Base-by-base conservation (phyloP, 768 basidiomycete species). In the Steccherinum ochraceum region DNA sequence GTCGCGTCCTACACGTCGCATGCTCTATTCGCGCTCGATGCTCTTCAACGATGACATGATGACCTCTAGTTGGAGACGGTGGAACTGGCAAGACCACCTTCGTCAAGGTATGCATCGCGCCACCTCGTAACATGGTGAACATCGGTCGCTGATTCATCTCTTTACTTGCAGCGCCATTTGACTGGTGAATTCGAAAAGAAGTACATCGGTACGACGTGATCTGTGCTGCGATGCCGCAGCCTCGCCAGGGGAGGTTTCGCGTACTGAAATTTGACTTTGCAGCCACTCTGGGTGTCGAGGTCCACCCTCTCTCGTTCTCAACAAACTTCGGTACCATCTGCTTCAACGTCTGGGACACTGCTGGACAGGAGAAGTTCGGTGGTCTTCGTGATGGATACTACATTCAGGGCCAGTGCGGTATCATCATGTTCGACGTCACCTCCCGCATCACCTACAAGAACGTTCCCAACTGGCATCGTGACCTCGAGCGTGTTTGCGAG, bases 141-240 rank as follows among this genome's bases (percentile, higher is more conserved):
- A 60, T 55, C 60, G 76, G 84, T 85, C 79, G 72, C 76, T 83
- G 80, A 86, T 84, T 72, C 62, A 55, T 21, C 48, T 7, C 35
- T 25, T n/a, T 46, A 51, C 56, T 64, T 61, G 41, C 64, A 92
- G 91, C 91, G 93, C 69, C 94, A 97, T 74, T 84, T 95, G 82
- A 96, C 93, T 58, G 95, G 95, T 68, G 95, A 98, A 81, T 98
- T 99, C 69, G 95, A 99, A 77, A 99, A 99, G 83, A 99, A 99
- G 72, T 97, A 96, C 73, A 95, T 95, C 55, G 94, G 92, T 94
- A 70, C 52, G 87, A 44, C 47, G 50, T 50, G 51, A 46, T 24
- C 45, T 35, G 30, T 35, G 30, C 7, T 43, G 41, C 41, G 21
- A 43, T 11, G 35, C 11, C 35, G 35, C n/a, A n/a, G 11, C n/a